Evolutionary conservation across 257 asterid genomes (phyloP).

Genomic region (Solanum virginianum): DNA sequence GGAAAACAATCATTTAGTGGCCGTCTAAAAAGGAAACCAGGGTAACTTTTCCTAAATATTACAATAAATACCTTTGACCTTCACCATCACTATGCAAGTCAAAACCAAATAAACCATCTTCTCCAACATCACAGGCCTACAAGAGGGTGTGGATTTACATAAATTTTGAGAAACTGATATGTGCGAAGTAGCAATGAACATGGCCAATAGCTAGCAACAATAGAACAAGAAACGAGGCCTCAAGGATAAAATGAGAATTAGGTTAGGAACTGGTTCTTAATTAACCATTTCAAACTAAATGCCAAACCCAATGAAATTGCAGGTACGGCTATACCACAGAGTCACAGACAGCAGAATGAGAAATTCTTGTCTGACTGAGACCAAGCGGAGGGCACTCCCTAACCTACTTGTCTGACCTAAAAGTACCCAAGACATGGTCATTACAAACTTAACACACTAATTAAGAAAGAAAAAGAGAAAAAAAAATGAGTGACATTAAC

Average conservation of each 20-base stretch:
- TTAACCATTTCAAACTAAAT: neutral
- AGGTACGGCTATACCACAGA: neutral
- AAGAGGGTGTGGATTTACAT: neutral
- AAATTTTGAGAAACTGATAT: neutral
- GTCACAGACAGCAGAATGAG: neutral
- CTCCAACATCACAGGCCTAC: conserved; percentile 74
- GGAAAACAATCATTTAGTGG: neutral
- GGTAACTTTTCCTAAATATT: neutral
- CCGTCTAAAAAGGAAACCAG: neutral
- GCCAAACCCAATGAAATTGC: neutral
- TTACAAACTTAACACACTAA: neutral
- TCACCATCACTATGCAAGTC: conserved; percentile 86
- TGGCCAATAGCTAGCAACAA: neutral
- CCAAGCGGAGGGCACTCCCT: neutral
- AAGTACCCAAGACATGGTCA: neutral
- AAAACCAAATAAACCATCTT: conserved; percentile 62
- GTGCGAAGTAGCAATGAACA: neutral
- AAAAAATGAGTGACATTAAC: neutral
- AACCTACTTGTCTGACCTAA: neutral
- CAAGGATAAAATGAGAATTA: neutral
- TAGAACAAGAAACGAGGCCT: neutral
- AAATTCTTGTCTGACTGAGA: neutral
- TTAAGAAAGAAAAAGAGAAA: neutral
- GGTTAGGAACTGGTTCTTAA: neutral
- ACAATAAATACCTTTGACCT: conserved; percentile 48